phyloP scores from a whole-genome alignment of 371 early-diverging fungal genomes.

The Circinella minor region DNA sequence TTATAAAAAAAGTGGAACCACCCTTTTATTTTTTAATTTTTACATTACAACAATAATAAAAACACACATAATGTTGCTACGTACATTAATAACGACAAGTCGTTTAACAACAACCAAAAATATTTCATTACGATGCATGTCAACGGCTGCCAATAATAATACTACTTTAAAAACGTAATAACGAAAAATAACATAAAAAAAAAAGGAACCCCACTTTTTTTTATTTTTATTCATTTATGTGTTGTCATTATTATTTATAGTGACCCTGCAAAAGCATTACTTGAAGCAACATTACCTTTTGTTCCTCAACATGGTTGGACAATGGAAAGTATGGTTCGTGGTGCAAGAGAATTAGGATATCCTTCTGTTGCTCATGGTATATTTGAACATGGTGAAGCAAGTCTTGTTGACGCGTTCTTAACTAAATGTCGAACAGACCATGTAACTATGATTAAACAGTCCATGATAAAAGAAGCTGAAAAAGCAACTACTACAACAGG shows the following conservation, averaged over 20 bases:
- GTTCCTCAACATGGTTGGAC: constrained; percentile 83
- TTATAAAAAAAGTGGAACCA: neutral
- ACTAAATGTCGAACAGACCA: constrained; percentile 65
- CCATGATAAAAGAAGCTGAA: neutral
- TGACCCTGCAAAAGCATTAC: constrained; percentile 37
- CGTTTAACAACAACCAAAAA: neutral
- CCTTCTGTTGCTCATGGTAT: constrained; percentile 78
- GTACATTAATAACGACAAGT: neutral
- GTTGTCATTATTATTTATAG: neutral
- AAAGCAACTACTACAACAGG: neutral
- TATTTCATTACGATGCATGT: constrained; percentile 1
- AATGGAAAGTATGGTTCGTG: constrained; percentile 64
- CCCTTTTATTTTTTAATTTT: neutral
- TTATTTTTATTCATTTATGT: no score
- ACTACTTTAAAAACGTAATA: neutral
- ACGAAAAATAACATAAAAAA: neutral
- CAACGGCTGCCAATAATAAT: neutral
- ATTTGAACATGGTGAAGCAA: constrained; percentile 69
- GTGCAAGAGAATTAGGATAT: constrained; percentile 71
- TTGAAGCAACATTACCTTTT: constrained; percentile 69
- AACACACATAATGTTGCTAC: neutral
- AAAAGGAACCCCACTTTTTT: neutral
- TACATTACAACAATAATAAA: neutral
- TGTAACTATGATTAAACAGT: constrained; percentile 50
- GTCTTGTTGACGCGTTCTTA: constrained; percentile 80